Percentiles rank a stretch among this genome's conserved stretches.
phyloP scores from a whole-genome alignment of 441 rosid genomes.

The Pelargonium australe region DNA sequence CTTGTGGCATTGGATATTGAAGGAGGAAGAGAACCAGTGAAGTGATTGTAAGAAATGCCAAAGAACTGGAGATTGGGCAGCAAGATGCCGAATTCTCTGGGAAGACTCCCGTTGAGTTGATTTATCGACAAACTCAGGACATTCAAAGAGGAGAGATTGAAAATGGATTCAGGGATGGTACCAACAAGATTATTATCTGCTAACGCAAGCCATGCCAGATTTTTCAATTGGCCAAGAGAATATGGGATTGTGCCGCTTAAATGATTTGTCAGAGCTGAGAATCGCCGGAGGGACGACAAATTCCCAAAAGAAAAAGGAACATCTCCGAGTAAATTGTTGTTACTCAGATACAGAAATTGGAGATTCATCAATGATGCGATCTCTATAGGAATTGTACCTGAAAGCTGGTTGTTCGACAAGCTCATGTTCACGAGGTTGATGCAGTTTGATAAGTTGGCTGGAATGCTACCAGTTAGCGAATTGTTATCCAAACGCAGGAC shows the following conservation, averaged over 20 bases:
- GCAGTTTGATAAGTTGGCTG: constrained; percentile 16
- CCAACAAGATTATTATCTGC: constrained; percentile 15
- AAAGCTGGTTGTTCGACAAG: neutral
- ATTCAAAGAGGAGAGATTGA: constrained; percentile 21
- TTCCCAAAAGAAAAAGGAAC: constrained; percentile 25
- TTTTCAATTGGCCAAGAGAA: constrained; percentile 14
- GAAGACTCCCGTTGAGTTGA: constrained; percentile 21
- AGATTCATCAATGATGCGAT: constrained; percentile 3
- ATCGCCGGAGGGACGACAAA: constrained; percentile 11
- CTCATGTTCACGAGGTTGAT: neutral
- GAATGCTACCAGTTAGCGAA: constrained; percentile 15
- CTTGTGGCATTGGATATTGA: constrained; percentile 25
- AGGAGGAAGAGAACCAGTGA: constrained; percentile 22
- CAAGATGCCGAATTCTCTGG: constrained; percentile 12
- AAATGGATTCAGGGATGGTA: constrained; percentile 24
- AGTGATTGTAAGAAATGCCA: neutral
- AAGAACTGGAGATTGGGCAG: constrained; percentile 15
- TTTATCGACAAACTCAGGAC: neutral
- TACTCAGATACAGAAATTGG: neutral
- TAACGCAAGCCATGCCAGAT: neutral
- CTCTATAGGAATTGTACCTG: constrained; percentile 7
- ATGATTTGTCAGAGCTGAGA: constrained; percentile 1
- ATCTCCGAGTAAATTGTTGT: constrained; percentile 17
- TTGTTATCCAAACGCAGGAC: neutral
- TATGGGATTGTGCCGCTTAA: constrained; percentile 21